These are phyloP conservation scores for Hypomyces perniciosus DNA, from an alignment of 2,329 filamentous ascomycete species.

Conservation along the genomic window DNA sequence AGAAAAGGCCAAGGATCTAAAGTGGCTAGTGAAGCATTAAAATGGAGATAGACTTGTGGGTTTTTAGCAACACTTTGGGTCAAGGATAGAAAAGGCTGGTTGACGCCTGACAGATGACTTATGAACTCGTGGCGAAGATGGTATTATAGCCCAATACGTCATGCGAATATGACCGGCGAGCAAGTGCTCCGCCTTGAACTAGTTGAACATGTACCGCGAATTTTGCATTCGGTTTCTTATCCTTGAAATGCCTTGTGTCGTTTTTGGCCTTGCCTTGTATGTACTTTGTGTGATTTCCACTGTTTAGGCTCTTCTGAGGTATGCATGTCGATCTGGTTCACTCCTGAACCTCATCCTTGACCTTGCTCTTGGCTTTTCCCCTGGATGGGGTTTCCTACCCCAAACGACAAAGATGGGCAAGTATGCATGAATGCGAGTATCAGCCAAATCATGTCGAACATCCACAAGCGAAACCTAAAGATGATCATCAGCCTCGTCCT, in stretches of 20 bases:
- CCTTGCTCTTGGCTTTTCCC: not conserved
- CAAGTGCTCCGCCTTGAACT: too few relatives aligned
- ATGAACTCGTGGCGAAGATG: too few relatives aligned
- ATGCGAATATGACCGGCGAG: too few relatives aligned
- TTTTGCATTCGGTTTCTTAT: too few relatives aligned
- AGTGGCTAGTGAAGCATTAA: conserved; percentile 34
- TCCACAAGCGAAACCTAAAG: conserved; percentile 42
- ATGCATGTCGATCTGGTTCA: not conserved
- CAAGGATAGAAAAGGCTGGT: not conserved
- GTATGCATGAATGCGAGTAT: conserved; percentile 44
- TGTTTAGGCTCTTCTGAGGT: too few relatives aligned
- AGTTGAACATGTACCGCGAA: too few relatives aligned
- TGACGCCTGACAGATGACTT: too few relatives aligned
- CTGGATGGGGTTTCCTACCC: conserved; percentile 40
- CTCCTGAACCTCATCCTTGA: not conserved
- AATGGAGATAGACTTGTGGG: not conserved
- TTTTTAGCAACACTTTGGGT: not conserved
- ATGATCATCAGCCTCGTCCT: not conserved
- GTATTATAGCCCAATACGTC: too few relatives aligned
- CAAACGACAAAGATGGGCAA: conserved; percentile 44
- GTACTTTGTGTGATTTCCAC: too few relatives aligned
- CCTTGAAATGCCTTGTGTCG: too few relatives aligned
- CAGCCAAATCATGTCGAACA: conserved; percentile 41
- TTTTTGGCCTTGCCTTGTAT: too few relatives aligned
- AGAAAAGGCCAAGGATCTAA: conserved; percentile 43